These are phyloP conservation scores for Aspergillus indologenus DNA, from an alignment of 495 filamentous ascomycete species.

Conservation along the genomic window DNA sequence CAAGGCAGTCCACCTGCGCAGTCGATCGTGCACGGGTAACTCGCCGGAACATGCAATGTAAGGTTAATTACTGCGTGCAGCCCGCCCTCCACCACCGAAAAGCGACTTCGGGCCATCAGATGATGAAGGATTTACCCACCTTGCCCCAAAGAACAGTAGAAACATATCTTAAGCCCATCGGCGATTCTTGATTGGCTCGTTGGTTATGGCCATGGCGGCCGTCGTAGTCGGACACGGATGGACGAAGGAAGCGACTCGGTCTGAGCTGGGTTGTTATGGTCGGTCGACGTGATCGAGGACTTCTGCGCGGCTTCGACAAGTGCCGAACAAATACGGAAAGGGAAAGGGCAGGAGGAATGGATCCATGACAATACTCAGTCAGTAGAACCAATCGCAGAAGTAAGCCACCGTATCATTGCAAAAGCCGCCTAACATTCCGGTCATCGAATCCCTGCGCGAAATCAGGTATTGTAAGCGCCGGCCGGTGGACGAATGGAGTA, in stretches of 20 bases:
- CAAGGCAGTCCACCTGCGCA: conserved; percentile 7
- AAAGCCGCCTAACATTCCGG: background rate
- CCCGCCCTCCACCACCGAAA: background rate
- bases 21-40: conserved; percentile 25
- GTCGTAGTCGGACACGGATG: conserved; percentile 1
- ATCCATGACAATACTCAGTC: too few relatives aligned
- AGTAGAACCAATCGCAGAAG: background rate
- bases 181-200: background rate
- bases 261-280: background rate
- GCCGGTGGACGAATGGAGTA: background rate
- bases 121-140: background rate
- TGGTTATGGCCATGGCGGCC: background rate
- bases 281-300: background rate
- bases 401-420: background rate
- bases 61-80: conserved; percentile 31
- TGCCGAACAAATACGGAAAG: too few relatives aligned
- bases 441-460: background rate
- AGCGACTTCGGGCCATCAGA: background rate
- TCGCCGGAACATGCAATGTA: conserved; percentile 27
- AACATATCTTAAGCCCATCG: background rate
- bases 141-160: background rate
- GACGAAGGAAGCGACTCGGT: conserved; percentile 1
- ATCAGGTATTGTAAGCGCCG: background rate
- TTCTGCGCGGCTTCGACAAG: background rate
- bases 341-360: too few relatives aligned